Conservation (phyloP, 805 yeast species). For the Saturnispora bothae region DNA sequence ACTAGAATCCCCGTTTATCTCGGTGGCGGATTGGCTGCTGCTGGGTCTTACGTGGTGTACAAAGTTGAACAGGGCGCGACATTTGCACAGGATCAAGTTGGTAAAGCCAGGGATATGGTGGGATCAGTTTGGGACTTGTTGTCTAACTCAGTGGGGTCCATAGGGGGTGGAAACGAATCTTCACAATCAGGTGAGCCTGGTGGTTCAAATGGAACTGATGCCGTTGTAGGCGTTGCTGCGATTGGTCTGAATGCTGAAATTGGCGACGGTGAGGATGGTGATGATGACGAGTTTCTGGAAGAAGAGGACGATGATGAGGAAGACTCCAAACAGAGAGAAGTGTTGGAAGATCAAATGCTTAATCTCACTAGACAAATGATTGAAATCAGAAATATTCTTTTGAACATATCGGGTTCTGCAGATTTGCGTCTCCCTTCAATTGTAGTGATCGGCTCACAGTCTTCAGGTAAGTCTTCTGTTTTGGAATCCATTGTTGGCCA, state of each 20-base stretch:
- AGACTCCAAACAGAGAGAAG: slow-evolving; percentile 36
- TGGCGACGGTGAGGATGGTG: slow-evolving; percentile 35
- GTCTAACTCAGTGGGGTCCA: slow-evolving; percentile 22
- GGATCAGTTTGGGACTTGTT: slow-evolving; percentile 39
- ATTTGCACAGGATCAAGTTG: slow-evolving; percentile 58
- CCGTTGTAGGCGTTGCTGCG: slow-evolving; percentile 35
- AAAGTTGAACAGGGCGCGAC: slow-evolving; percentile 80
- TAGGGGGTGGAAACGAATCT: background rate
- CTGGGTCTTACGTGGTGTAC: slow-evolving; percentile 85
- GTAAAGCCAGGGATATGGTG: slow-evolving; percentile 51
- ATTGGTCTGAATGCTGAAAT: slow-evolving; percentile 28
- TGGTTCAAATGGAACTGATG: slow-evolving; percentile 16
- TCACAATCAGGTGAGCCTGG: slow-evolving; percentile 12
- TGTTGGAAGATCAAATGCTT: slow-evolving; percentile 71
- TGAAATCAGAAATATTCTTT: slow-evolving; percentile 75
- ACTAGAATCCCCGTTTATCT: slow-evolving; percentile 66
- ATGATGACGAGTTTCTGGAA: slow-evolving; percentile 22
- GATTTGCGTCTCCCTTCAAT: slow-evolving; percentile 82
- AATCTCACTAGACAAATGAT: slow-evolving; percentile 92
- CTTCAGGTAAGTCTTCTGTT: slow-evolving; percentile 95
- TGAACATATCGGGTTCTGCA: slow-evolving; percentile 62
- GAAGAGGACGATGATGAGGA: slow-evolving; percentile 35
- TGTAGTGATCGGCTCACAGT: slow-evolving; percentile 95
- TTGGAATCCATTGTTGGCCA: slow-evolving; percentile 96
- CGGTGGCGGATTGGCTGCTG: slow-evolving; percentile 91